These are phyloP conservation scores for Rhynchosporium secalis DNA, from an alignment of 2,329 filamentous ascomycete genomes.

Conservation along the genomic window DNA sequence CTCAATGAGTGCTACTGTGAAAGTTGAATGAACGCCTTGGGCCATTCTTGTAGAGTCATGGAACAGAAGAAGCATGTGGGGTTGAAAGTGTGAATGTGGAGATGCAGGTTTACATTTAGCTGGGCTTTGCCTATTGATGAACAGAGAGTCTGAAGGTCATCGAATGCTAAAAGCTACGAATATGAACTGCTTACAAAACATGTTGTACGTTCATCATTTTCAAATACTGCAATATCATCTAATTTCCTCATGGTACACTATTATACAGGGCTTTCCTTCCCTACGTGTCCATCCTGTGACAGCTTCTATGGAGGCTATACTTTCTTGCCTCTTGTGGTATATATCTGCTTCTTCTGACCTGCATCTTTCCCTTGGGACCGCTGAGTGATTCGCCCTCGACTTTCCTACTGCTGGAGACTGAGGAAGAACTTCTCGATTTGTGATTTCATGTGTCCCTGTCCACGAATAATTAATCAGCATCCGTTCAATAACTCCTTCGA, in stretches of 20 bases:
- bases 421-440: constrained; percentile 50
- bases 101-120: neutral
- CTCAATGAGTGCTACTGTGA: constrained; percentile 23
- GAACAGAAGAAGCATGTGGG: constrained; percentile 15
- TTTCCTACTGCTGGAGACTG: constrained; percentile 40
- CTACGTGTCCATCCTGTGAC: neutral
- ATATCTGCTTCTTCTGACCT: neutral
- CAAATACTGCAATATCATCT: no score
- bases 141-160: no score
- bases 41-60: constrained; percentile 13
- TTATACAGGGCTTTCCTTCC: neutral
- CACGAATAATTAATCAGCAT: constrained; percentile 10
- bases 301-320: neutral
- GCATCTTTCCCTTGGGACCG: neutral
- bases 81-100: neutral
- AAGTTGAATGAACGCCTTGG: constrained; percentile 24
- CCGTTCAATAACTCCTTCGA: neutral
- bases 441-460: constrained; percentile 50
- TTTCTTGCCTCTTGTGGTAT: neutral
- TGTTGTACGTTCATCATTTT: no score
- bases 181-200: no score
- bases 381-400: no score
- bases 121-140: no score
- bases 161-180: no score
- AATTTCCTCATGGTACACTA: no score